Evolutionary conservation across 148 eudicot species (phyloP).

Genomic region (Agrostemma githago): DNA sequence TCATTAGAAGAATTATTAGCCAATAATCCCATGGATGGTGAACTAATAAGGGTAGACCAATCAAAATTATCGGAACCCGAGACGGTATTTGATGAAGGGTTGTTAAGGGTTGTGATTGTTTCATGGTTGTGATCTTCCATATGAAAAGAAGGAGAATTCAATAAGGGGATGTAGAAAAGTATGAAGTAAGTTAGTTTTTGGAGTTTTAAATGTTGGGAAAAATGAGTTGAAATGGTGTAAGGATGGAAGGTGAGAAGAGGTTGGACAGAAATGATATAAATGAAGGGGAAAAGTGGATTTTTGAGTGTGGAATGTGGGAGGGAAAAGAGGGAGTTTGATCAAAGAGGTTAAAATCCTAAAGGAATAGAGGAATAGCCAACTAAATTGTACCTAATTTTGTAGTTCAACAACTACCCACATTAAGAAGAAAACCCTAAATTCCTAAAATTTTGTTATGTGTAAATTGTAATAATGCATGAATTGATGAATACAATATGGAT

Average conservation of each 20-base stretch:
- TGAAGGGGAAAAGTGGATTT: neutral
- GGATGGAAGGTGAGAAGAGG: constrained; percentile 24
- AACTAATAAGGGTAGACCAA: constrained; percentile 24
- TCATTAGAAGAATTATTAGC: neutral
- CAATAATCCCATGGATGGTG: constrained; percentile 19
- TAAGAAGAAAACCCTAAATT: constrained; percentile 2
- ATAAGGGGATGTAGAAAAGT: neutral
- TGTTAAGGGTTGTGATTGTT: neutral
- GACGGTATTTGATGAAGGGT: no score
- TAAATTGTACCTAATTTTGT: constrained; percentile 24
- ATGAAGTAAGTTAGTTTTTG: neutral
- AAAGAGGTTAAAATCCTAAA: neutral
- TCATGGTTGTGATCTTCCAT: constrained; percentile 5
- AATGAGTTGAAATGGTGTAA: neutral
- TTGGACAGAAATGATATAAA: constrained; percentile 10
- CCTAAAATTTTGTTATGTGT: neutral
- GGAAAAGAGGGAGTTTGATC: constrained; percentile 16
- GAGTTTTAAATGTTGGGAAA: neutral
- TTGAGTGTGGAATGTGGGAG: constrained; percentile 1
- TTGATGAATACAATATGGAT: no score
- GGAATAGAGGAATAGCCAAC: constrained; percentile 8
- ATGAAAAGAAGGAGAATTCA: neutral
- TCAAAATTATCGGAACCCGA: constrained; percentile 17
- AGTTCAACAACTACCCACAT: constrained; percentile 26
- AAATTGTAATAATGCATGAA: neutral